Conservation (phyloP, 2,329 filamentous ascomycete genomes). For the Purpureocillium lavendulum region DNA sequence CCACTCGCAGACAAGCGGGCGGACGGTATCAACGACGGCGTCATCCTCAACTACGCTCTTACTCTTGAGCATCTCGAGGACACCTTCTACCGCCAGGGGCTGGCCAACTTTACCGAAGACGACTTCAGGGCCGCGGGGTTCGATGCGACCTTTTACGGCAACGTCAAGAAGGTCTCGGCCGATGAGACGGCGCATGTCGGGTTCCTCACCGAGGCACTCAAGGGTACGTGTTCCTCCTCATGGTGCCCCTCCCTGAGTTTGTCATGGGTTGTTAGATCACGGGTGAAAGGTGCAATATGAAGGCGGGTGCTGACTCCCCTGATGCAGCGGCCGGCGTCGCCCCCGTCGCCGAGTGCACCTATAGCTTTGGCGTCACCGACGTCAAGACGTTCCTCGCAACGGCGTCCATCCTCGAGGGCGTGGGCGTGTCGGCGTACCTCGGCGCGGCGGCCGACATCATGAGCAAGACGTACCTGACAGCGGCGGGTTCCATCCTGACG, state of each 20-base stretch:
- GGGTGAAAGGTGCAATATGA: too few species aligned
- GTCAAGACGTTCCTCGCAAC: conserved; percentile 51
- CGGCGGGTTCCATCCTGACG: conserved; percentile 54
- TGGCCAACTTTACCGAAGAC: conserved; percentile 44
- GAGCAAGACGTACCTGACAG: conserved; percentile 47
- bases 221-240: conserved; percentile 1
- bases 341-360: conserved; percentile 46
- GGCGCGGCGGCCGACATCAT: conserved; percentile 53
- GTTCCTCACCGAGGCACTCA: conserved; percentile 40
- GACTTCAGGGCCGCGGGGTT: conserved; percentile 46
- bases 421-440: conserved; percentile 56
- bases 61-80: conserved; percentile 51
- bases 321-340: conserved; percentile 26
- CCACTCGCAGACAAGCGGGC: too few species aligned
- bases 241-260: too few species aligned
- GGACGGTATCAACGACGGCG: background rate
- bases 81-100: conserved; percentile 52
- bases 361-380: conserved; percentile 51
- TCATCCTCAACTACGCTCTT: conserved; percentile 38
- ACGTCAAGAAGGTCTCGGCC: conserved; percentile 44
- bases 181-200: conserved; percentile 50
- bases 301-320: conserved; percentile 1
- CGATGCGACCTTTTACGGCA: conserved; percentile 43
- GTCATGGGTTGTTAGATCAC: too few species aligned
- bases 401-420: conserved; percentile 56